Conservation (phyloP, 1,284 basidiomycete species). For the Irpex lacteus region DNA sequence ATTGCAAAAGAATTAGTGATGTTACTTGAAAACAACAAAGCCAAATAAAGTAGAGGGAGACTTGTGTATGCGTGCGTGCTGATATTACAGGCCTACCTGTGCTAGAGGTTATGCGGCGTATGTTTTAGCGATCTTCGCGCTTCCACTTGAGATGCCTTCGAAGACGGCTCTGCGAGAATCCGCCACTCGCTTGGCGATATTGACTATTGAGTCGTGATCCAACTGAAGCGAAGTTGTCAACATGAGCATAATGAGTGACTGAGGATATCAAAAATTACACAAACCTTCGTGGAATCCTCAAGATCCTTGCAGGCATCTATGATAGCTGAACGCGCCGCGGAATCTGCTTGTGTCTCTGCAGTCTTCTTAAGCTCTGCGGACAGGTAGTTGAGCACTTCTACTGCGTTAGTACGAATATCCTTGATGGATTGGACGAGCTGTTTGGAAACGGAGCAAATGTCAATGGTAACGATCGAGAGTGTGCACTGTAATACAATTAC, state of each 20-base stretch:
- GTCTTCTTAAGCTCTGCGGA: conserved; percentile 47
- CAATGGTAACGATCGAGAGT: conserved; percentile 1
- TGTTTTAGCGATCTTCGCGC: conserved; percentile 48
- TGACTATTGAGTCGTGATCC: conserved; percentile 60
- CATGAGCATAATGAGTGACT: conserved; percentile 2
- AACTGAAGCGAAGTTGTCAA: conserved; percentile 39
- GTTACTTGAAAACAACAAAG: neutral
- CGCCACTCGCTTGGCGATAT: conserved; percentile 58
- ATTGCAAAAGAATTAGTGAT: neutral
- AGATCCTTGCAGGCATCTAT: conserved; percentile 47
- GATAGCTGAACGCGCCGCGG: conserved; percentile 50
- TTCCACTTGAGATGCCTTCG: conserved; percentile 71
- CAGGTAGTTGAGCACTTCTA: conserved; percentile 53
- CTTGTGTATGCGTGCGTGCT: neutral
- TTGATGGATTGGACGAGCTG: conserved; percentile 69
- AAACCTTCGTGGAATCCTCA: conserved; percentile 41
- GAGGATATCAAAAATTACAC: conserved; percentile 8
- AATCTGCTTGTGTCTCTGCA: conserved; percentile 47
- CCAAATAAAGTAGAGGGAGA: neutral
- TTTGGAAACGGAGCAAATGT: neutral
- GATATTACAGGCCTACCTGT: neutral
- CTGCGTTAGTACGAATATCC: conserved; percentile 50
- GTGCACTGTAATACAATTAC: conserved; percentile 21
- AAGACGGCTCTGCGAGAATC: conserved; percentile 68
- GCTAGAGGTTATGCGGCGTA: conserved; percentile 29